A percentile compares a stretch with the other conserved stretches of the same genome.
Evolutionary conservation across 108 stramenopile genomes (phyloP).

Genomic region (Cyclostephanos invisitatus): DNA sequence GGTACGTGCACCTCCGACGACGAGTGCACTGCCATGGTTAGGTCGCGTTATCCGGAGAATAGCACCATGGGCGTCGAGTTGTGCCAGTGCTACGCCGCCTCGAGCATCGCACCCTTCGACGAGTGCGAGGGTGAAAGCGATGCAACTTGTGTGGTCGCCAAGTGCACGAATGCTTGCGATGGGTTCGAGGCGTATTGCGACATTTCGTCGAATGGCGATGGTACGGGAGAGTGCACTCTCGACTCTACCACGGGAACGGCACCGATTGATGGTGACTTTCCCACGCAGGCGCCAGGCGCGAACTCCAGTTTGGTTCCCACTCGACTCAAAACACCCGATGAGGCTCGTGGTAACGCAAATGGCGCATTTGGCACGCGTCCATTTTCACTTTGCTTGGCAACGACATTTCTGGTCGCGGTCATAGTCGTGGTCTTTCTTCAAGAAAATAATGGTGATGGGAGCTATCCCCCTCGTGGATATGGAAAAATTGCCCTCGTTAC

Average conservation of each 20-base stretch:
- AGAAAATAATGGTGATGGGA: conserved; percentile 5
- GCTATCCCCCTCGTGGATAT: conserved; percentile 5
- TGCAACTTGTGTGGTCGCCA: background rate
- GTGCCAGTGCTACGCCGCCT: background rate
- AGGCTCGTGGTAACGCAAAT: background rate
- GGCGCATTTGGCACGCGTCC: conserved; percentile 4
- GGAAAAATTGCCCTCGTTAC: conserved; percentile 23
- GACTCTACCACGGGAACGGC: no score
- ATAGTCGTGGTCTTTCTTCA: conserved; percentile 4
- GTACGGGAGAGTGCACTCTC: background rate
- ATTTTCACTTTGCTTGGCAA: background rate
- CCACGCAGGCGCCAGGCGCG: background rate
- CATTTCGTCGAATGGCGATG: background rate
- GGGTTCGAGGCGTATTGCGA: background rate
- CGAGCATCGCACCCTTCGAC: background rate
- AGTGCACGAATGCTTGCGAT: background rate
- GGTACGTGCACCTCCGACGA: background rate
- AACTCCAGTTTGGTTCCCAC: background rate
- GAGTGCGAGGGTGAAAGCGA: background rate
- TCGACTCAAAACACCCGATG: background rate
- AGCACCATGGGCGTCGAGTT: background rate
- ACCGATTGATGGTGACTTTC: background rate
- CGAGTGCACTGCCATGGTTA: background rate
- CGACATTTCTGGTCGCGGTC: conserved; percentile 12
- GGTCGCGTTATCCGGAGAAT: background rate